Conservation (phyloP, 306 rosid genomes). For the Fagus sylvatica region DNA sequence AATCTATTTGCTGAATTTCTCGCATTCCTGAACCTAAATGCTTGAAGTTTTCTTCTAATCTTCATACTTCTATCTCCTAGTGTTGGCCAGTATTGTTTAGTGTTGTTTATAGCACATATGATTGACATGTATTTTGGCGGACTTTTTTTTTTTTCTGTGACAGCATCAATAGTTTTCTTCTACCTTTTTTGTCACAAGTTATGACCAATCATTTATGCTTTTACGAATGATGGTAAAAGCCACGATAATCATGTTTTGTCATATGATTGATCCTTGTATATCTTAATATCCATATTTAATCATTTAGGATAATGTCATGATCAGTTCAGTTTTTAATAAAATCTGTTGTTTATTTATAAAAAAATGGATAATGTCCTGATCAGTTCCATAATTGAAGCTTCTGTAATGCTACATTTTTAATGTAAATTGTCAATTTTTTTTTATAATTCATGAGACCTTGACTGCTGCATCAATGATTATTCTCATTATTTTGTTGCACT, state of each 20-base stretch:
- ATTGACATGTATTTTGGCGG: not conserved
- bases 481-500: not conserved
- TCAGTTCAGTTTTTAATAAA: not conserved
- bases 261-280: no score
- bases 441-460: not conserved
- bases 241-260: not conserved
- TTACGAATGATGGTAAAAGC: not conserved
- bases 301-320: not conserved
- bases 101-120: not conserved
- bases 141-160: not conserved
- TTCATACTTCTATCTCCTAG: not conserved
- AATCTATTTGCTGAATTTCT: not conserved
- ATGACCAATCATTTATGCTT: not conserved
- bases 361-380: not conserved
- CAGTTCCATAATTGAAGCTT: not conserved
- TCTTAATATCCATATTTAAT: not conserved
- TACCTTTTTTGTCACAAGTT: not conserved
- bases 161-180: not conserved
- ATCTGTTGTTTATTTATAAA: no score
- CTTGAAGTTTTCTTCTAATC: not conserved
- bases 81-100: not conserved
- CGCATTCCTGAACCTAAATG: not conserved
- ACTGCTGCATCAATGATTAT: not conserved
- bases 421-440: not conserved
- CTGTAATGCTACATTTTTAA: not conserved